These are phyloP conservation scores for Syncephalis plumigaleata DNA, from an alignment of 371 early-diverging fungal species.

Conservation along the genomic window DNA sequence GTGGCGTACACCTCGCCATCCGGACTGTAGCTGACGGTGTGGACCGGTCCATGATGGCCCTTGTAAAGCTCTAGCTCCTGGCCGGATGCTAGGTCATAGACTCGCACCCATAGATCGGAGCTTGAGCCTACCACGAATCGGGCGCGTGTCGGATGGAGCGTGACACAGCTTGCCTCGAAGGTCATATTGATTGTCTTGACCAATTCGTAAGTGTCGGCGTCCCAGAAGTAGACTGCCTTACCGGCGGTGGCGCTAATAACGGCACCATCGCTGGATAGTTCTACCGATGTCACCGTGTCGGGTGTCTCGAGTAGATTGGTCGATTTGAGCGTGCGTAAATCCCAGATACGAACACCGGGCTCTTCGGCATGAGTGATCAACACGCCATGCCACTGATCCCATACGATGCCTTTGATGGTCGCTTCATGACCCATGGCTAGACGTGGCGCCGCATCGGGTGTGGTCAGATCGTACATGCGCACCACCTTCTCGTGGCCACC, in stretches of 20 bases:
- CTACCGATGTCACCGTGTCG: constrained; percentile 43
- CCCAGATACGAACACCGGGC: constrained; percentile 25
- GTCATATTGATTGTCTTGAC: constrained; percentile 31
- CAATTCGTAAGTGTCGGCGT: constrained; percentile 30
- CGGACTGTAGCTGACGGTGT: constrained; percentile 73
- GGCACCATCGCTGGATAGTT: constrained; percentile 44
- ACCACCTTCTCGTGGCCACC: constrained; percentile 65
- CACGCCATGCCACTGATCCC: constrained; percentile 39
- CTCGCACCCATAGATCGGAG: constrained; percentile 61
- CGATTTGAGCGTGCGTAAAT: constrained; percentile 41
- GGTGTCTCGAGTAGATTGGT: constrained; percentile 23
- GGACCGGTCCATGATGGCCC: constrained; percentile 79
- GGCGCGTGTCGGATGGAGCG: constrained; percentile 55
- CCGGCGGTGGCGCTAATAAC: constrained; percentile 56
- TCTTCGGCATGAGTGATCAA: constrained; percentile 21
- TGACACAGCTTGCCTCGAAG: constrained; percentile 53
- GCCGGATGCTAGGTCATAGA: constrained; percentile 54
- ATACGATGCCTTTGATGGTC: constrained; percentile 47
- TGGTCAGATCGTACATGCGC: constrained; percentile 58
- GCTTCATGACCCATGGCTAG: constrained; percentile 33
- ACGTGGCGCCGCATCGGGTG: constrained; percentile 31
- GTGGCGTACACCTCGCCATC: constrained; percentile 81
- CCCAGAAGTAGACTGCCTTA: constrained; percentile 52
- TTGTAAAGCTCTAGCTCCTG: constrained; percentile 57
- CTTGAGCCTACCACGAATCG: constrained; percentile 61